Conservation (phyloP, 106 monocot genomes). For the Platanthera guangdongensis region DNA sequence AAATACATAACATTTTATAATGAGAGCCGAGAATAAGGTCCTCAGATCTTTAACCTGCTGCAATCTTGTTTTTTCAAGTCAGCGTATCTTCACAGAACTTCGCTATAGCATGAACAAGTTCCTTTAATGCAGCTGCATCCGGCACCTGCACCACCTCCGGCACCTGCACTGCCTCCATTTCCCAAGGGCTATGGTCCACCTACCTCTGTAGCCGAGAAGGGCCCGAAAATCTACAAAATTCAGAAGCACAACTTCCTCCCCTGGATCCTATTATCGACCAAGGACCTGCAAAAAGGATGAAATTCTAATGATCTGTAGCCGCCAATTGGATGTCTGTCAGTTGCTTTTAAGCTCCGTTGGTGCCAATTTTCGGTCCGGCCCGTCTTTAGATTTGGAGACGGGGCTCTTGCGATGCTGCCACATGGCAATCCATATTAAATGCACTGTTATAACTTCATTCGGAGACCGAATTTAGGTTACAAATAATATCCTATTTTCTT, state of each 20-base stretch:
- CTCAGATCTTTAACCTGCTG: too few species aligned
- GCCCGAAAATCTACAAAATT: constrained; percentile 35
- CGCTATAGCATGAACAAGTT: background rate
- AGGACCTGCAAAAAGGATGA: constrained; percentile 81
- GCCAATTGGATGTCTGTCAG: background rate
- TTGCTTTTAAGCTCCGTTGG: background rate
- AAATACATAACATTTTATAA: background rate
- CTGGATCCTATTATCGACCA: constrained; percentile 89
- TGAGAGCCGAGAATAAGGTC: too few species aligned
- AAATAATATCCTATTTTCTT: too few species aligned
- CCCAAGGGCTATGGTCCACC: constrained; percentile 72
- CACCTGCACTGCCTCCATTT: constrained; percentile 84
- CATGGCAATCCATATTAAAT: too few species aligned
- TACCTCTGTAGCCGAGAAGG: constrained; percentile 44
- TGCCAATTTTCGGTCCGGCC: too few species aligned
- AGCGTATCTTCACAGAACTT: background rate
- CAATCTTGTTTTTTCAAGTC: background rate
- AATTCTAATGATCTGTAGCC: constrained; percentile 30
- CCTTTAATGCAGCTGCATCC: constrained; percentile 52
- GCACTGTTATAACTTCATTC: too few species aligned
- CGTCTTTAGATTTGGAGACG: too few species aligned
- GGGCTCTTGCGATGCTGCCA: too few species aligned
- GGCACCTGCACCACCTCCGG: constrained; percentile 66
- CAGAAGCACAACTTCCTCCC: constrained; percentile 35
- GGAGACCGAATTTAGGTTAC: too few species aligned